Evolutionary conservation across 352 stramenopile species (phyloP), one percentile per base, ranked within the genome.

Genomic region (Phytophthora quininea): DNA sequence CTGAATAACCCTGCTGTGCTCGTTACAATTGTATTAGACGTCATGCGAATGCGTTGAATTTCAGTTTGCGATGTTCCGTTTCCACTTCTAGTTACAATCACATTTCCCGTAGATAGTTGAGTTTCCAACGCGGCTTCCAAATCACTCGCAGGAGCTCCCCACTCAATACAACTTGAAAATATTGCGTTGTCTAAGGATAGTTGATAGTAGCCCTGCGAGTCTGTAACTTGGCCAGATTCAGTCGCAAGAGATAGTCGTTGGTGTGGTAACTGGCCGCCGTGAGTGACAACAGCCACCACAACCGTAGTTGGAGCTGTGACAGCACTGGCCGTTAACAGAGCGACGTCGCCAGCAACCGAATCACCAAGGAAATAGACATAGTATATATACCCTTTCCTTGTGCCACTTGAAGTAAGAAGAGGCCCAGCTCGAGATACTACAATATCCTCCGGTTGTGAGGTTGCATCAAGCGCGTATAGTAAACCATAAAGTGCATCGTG

Each of bases 281-380:
- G 79, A 3, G 82, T 81, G 11, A 85, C 55, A 29, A 87, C 89
- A 12, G 72, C 67, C 31, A 93, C 59, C 0, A 48, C 52, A 14
- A 74, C 69, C 8, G 55, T 70, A n/a, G 73, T 65, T 74, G 38
- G 19, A 84, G 53, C 19, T 62, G 24, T n/a, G 71, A 30, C 81
- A 92, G 0, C 46, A 1, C 31, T 58, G 9, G 59, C 61, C 14
- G 40, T 56, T n/a, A 66, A 56, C 29, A 52, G 5, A 0, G 82
- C 71, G 0, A 98, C 82, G 62, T 99, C 83, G 3, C 95, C 94
- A 11, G 89, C 54, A 5, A 98, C 79, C 3, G 67, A 69, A 3
- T 76, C 65, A 6, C 95, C 96, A 27, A 88, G 55, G 48, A 98
- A 99, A 71, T 98, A 98, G 31, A 99, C 76, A 15, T 84, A 93